phyloP scores from a whole-genome alignment of 768 basidiomycete species.

The Mycena crocata region DNA sequence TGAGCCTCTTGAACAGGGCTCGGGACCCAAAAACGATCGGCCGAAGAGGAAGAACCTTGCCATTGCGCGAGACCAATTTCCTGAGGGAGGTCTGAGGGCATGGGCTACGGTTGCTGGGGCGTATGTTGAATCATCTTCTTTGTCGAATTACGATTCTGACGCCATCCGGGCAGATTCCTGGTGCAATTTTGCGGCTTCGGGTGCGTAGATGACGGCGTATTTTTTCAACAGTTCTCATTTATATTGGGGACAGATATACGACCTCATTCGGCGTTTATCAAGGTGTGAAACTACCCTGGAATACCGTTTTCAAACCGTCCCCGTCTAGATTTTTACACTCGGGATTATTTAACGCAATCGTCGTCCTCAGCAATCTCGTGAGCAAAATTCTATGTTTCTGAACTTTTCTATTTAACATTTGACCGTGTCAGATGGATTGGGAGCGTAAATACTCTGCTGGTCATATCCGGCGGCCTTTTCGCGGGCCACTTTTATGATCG shows the following conservation, averaged over 20 bases:
- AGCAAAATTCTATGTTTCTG: not conserved
- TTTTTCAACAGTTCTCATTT: not conserved
- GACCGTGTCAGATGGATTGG: not conserved
- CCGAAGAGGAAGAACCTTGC: no score
- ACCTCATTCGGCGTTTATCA: not conserved
- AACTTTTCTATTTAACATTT: not conserved
- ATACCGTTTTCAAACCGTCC: not conserved
- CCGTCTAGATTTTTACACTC: not conserved
- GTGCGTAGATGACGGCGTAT: not conserved
- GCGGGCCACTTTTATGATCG: not conserved
- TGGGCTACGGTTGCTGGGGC: no score
- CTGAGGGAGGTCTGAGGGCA: no score
- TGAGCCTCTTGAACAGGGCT: no score
- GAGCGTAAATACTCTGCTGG: not conserved
- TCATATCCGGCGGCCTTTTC: not conserved
- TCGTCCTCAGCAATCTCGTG: not conserved
- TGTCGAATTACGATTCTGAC: no score
- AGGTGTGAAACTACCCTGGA: not conserved
- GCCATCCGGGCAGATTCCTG: not conserved
- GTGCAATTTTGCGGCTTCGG: not conserved
- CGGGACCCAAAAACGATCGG: no score
- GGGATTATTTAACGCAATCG: not conserved
- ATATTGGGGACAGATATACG: not conserved
- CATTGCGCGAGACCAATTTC: no score
- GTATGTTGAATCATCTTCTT: no score